Evolutionary conservation across 352 stramenopile genomes (phyloP).

Genomic region (Phytophthora pistaciae): DNA sequence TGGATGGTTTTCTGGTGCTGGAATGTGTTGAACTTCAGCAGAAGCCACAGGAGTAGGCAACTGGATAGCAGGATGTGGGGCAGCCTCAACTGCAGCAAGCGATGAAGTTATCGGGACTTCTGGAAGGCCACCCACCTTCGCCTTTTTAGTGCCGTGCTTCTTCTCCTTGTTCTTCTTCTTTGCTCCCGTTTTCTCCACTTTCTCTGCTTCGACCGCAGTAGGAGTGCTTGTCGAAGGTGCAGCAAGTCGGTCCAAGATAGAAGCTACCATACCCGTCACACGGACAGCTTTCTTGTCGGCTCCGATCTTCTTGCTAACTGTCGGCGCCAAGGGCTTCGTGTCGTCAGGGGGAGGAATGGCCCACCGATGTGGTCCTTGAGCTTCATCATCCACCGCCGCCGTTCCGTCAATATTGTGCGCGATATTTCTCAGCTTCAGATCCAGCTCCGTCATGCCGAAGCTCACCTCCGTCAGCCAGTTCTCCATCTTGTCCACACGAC

Average conservation of each 20-base stretch:
- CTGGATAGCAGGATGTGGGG: slow-evolving; percentile 1
- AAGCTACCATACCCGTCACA: slow-evolving; percentile 70
- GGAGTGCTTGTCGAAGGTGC: slow-evolving; percentile 15
- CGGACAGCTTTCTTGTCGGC: slow-evolving; percentile 60
- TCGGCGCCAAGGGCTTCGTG: slow-evolving; percentile 30
- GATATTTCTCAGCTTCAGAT: slow-evolving; percentile 81
- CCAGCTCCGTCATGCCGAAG: slow-evolving; percentile 79
- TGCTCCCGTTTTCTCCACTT: slow-evolving; percentile 26
- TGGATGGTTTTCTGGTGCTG: not conserved
- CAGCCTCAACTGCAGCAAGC: slow-evolving; percentile 2
- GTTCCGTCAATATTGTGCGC: slow-evolving; percentile 87
- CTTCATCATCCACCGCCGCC: slow-evolving; percentile 65
- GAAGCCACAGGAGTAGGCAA: not conserved
- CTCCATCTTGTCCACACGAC: slow-evolving; percentile 82
- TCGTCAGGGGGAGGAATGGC: slow-evolving; percentile 43
- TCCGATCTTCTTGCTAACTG: slow-evolving; percentile 64
- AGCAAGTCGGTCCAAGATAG: slow-evolving; percentile 62
- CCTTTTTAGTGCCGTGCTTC: slow-evolving; percentile 34
- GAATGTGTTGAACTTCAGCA: not conserved
- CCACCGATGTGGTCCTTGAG: slow-evolving; percentile 52
- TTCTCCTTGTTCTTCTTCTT: slow-evolving; percentile 44
- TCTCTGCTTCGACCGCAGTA: slow-evolving; percentile 21
- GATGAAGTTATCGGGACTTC: slow-evolving; percentile 11
- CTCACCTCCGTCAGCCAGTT: slow-evolving; percentile 78
- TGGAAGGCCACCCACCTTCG: slow-evolving; percentile 9